Percentiles rank a stretch among this genome's conserved stretches.
These are phyloP conservation scores for Penicillium chermesinum DNA, from an alignment of 495 filamentous ascomycete genomes.

Conservation along the genomic window DNA sequence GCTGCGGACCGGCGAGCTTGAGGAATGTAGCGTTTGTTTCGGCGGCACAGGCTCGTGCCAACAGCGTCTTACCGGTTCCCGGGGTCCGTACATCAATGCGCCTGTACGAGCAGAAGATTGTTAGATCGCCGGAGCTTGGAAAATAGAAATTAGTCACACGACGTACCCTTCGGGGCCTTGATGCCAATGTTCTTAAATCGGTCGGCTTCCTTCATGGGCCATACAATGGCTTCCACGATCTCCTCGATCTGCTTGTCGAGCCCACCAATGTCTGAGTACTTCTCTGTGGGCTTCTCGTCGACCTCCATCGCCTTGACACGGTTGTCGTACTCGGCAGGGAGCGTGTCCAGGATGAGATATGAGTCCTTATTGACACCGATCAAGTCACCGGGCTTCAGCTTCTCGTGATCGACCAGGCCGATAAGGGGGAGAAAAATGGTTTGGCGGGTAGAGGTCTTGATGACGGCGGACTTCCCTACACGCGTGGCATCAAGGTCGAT, in stretches of 20 bases:
- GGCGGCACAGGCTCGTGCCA: slow-evolving; percentile 93
- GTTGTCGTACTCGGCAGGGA: slow-evolving; percentile 99
- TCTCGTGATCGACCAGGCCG: slow-evolving; percentile 90
- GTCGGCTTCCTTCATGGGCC: slow-evolving; percentile 99
- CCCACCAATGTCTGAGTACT: slow-evolving; percentile 97
- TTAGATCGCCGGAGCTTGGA: not conserved
- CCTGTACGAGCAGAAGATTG: slow-evolving; percentile 45
- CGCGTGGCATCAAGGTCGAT: slow-evolving; percentile 97
- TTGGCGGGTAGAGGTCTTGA: slow-evolving; percentile 99
- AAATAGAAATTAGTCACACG: not conserved
- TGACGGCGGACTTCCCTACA: slow-evolving; percentile 96
- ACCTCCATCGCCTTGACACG: slow-evolving; percentile 99
- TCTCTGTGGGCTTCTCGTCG: slow-evolving; percentile 98
- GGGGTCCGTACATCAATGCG: slow-evolving; percentile 98
- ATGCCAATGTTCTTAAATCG: slow-evolving; percentile 99
- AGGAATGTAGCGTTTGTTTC: slow-evolving; percentile 99
- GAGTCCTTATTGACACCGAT: slow-evolving; percentile 99
- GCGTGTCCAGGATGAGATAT: slow-evolving; percentile 95
- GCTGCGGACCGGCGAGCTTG: slow-evolving; percentile 94
- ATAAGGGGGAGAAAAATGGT: slow-evolving; percentile 99
- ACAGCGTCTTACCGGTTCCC: slow-evolving; percentile 92
- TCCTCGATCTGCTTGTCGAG: slow-evolving; percentile 99
- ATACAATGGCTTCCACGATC: slow-evolving; percentile 97
- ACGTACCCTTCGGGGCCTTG: slow-evolving; percentile 96
- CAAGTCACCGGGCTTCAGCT: slow-evolving; percentile 88